These are phyloP conservation scores for Fusarium sp. DNA, from an alignment of 2,329 filamentous ascomycete genomes.

Conservation along the genomic window DNA sequence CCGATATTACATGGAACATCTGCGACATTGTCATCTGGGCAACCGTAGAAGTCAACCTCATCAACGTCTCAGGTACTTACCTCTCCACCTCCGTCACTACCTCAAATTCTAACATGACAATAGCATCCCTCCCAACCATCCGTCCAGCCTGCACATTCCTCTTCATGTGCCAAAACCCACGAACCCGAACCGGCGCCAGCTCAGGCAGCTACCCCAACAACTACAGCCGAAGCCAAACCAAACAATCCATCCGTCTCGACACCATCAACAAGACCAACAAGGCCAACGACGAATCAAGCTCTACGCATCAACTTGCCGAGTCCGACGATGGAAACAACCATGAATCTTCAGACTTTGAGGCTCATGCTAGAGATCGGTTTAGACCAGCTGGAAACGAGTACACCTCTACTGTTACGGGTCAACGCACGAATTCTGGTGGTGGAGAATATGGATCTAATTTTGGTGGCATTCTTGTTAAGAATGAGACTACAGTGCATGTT, in stretches of 20 bases:
- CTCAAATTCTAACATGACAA: fast-evolving
- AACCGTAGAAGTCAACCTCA: slow-evolving; percentile 42
- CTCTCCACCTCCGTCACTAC: fast-evolving
- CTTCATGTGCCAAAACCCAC: slow-evolving; percentile 31
- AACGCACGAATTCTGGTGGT: not conserved
- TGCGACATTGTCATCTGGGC: slow-evolving; percentile 43
- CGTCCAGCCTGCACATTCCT: slow-evolving; percentile 40
- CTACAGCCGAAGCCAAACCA: slow-evolving; percentile 39
- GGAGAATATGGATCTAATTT: slow-evolving; percentile 3
- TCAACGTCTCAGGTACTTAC: slow-evolving; percentile 38
- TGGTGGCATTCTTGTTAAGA: slow-evolving; percentile 42
- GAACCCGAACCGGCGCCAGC: slow-evolving; percentile 30
- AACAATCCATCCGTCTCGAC: slow-evolving; percentile 40
- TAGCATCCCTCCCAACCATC: slow-evolving; percentile 43
- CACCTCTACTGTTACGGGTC: slow-evolving; percentile 29
- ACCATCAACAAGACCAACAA: slow-evolving; percentile 22
- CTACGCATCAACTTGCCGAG: slow-evolving; percentile 39
- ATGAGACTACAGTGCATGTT: slow-evolving; percentile 36
- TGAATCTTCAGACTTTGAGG: slow-evolving; percentile 39
- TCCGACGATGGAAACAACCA: slow-evolving; percentile 7
- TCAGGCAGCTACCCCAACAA: slow-evolving; percentile 34
- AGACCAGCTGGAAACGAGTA: slow-evolving; percentile 24
- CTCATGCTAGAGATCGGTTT: slow-evolving; percentile 36
- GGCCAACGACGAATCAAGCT: slow-evolving; percentile 32
- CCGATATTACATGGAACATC: slow-evolving; percentile 42